Conservation (phyloP, 352 stramenopile genomes). For the Globisporangium okanoganense region DNA sequence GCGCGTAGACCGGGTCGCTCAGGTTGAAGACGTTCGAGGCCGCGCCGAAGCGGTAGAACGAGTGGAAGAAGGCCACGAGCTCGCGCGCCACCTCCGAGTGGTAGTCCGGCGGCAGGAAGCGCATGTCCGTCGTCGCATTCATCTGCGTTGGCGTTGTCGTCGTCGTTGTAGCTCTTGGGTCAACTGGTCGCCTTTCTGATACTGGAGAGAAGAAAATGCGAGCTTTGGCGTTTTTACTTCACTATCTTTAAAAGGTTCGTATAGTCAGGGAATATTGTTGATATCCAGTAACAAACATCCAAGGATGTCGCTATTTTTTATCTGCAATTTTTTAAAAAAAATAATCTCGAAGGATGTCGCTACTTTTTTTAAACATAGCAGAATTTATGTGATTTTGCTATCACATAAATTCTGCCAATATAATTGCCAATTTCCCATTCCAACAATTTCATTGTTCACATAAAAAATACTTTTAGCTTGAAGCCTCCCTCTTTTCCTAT, state of each 20-base stretch:
- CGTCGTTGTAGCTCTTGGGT: neutral
- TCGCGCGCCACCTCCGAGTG: constrained; percentile 60
- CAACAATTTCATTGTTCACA: too few relatives aligned
- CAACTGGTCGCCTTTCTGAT: neutral
- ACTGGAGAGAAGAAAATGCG: neutral
- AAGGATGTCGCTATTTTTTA: too few relatives aligned
- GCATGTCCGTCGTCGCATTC: constrained; percentile 23
- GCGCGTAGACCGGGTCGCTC: constrained; percentile 39
- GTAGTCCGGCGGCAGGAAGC: constrained; percentile 64
- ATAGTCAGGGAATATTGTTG: too few relatives aligned
- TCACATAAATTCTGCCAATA: too few relatives aligned
- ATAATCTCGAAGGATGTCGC: too few relatives aligned
- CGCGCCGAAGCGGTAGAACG: constrained; percentile 71
- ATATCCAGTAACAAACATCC: too few relatives aligned
- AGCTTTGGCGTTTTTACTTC: too few relatives aligned
- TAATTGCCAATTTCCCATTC: too few relatives aligned
- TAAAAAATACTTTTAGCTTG: neutral
- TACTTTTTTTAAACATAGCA: neutral
- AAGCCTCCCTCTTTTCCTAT: neutral
- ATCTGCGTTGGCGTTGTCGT: neutral
- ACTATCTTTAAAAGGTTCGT: too few relatives aligned
- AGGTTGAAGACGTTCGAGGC: constrained; percentile 54
- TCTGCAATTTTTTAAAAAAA: too few relatives aligned
- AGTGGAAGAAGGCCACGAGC: constrained; percentile 73
- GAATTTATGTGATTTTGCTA: neutral